A percentile compares a stretch with the other conserved stretches of the same genome.
These are phyloP conservation scores for Colletotrichum sp. DNA, from an alignment of 2,329 filamentous ascomycete species.

Conservation along the genomic window DNA sequence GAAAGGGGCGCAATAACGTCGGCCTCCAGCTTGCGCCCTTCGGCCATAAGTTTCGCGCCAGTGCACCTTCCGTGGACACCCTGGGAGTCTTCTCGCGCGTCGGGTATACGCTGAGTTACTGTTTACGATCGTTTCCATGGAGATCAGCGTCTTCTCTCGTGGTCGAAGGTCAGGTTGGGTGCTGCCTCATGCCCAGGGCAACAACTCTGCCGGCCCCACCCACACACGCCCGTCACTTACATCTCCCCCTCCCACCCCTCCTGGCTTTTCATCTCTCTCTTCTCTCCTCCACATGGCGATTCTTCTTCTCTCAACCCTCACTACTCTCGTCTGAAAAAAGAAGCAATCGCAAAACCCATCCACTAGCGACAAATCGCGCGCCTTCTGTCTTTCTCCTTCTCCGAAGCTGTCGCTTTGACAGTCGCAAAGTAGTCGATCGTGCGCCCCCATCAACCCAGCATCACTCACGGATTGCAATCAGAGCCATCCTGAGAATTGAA, in stretches of 20 bases:
- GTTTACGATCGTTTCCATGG: not conserved
- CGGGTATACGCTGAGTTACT: accelerated
- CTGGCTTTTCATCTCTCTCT: not conserved
- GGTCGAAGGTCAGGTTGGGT: not conserved
- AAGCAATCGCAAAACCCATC: not conserved
- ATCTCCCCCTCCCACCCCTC: not conserved
- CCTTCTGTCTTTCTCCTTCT: not conserved
- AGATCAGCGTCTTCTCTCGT: not conserved
- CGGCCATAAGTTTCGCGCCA: too few species aligned
- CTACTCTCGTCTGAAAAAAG: not conserved
- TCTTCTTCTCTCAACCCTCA: not conserved
- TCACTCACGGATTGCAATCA: not conserved
- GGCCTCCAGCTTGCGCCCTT: too few species aligned
- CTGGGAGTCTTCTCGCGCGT: accelerated
- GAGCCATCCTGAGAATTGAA: accelerated
- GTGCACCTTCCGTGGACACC: not conserved
- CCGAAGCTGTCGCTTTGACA: not conserved
- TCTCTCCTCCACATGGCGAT: not conserved
- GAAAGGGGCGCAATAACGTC: too few species aligned
- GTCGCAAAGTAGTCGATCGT: accelerated
- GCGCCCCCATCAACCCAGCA: not conserved
- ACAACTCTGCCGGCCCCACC: not conserved
- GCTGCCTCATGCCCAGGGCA: not conserved
- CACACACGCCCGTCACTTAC: not conserved
- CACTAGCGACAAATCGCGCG: not conserved